Conservation (phyloP, 805 yeast genomes). For the Barnettozyma botsteinii region DNA sequence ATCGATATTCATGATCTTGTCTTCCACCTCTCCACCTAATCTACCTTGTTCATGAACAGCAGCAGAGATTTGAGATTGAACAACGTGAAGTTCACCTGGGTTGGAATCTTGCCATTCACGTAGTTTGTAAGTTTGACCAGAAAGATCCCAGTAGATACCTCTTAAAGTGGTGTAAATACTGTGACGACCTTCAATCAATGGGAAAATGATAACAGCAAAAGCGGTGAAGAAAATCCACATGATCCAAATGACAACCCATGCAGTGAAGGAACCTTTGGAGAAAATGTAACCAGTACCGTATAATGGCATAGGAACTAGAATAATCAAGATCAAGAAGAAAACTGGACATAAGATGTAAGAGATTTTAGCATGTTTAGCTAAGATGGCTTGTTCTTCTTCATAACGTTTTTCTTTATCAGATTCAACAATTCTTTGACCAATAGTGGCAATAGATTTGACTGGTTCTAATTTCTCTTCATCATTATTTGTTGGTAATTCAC, state of each 20-base stretch:
- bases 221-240: slow-evolving; percentile 75
- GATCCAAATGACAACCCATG: slow-evolving; percentile 80
- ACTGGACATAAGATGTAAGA: slow-evolving; percentile 58
- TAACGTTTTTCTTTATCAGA: slow-evolving; percentile 21
- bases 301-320: slow-evolving; percentile 95
- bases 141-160: slow-evolving; percentile 81
- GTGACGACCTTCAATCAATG: slow-evolving; percentile 67
- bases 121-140: slow-evolving; percentile 71
- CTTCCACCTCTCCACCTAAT: slow-evolving; percentile 5
- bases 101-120: slow-evolving; percentile 68
- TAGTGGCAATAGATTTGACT: slow-evolving; percentile 28
- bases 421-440: slow-evolving; percentile 25
- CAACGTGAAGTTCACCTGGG: slow-evolving; percentile 72
- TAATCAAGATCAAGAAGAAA: slow-evolving; percentile 56
- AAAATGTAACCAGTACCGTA: slow-evolving; percentile 76
- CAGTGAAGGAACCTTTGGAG: slow-evolving; percentile 72
- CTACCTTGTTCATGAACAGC: slow-evolving; percentile 25
- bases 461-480: slow-evolving; percentile 25
- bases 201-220: slow-evolving; percentile 58
- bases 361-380: slow-evolving; percentile 51
- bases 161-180: slow-evolving; percentile 60
- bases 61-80: slow-evolving; percentile 56
- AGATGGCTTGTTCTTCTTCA: slow-evolving; percentile 47
- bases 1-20: slow-evolving; percentile 19
- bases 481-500: slow-evolving; percentile 13